Evolutionary conservation across 106 monocot species (phyloP), one percentile per base, ranked within the genome.

Genomic region (Dendrobium officinale): DNA sequence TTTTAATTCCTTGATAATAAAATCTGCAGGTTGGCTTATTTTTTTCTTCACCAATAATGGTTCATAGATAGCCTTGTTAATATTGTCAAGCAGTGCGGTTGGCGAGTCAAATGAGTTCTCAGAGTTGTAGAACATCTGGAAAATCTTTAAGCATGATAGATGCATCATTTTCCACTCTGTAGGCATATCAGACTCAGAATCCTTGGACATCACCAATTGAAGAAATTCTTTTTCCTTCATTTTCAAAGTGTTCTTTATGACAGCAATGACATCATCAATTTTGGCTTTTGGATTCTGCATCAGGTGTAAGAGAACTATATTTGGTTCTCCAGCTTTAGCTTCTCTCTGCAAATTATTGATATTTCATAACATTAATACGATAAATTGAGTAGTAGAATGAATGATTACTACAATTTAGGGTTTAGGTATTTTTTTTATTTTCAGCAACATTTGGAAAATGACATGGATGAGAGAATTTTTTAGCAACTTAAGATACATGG

Each of bases 61-160:
- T 56, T 81, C 75, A 42, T 75, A 81, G 27, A 81, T 56, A 8
- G 75, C 81, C 56, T 29, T 56, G 59, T 59, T 59, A 51, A 81
- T 81, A 41, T 2, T 61, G 4, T 61, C 42, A 33, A 81, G 74
- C 6, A 81, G 31, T 19, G 49, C 44, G 1, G 75, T 81, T 15
- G 56, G 29, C 2, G 75, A 81, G 61, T 76, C 75, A 17, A 75
- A 81, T 42, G 75, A 59, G 18, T 81, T 81, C 2, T 2, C 17
- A 24, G 74, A 73, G 81, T 75, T 42, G n/a, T 20, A 81, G 42
- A 75, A 81, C 74, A 75, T 81, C 4, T 81, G 81, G 26, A 81
- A 80, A 17, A 33, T 4, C 55, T 81, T 81, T 55, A 81, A 44
- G 41, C n/a, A 66, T 26, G 75, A 75, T 7, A 81, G 18, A 81